Evolutionary conservation across 108 stramenopile genomes (phyloP).

Genomic region (Nannochloropsis gaditana): DNA sequence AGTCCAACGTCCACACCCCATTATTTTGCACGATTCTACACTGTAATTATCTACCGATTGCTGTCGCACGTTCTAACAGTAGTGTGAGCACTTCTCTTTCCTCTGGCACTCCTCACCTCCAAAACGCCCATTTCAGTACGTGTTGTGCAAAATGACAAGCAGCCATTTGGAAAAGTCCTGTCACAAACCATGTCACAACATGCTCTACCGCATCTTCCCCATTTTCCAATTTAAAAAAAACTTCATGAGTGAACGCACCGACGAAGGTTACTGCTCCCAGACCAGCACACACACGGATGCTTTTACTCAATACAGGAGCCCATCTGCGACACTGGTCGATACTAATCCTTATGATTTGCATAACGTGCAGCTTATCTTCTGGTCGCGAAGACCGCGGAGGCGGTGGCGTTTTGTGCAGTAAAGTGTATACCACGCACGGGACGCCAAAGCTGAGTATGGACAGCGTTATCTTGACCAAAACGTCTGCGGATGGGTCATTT

Average conservation of each 20-base stretch:
- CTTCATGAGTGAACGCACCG: not conserved
- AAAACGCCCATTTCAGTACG: not conserved
- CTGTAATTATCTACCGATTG: too few species aligned
- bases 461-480: not conserved
- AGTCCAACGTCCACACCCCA: too few species aligned
- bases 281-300: not conserved
- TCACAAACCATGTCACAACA: not conserved
- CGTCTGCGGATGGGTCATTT: not conserved
- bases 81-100: too few species aligned
- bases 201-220: not conserved
- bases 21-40: too few species aligned
- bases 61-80: too few species aligned
- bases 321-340: not conserved
- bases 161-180: not conserved
- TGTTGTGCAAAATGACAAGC: slow-evolving; percentile 8
- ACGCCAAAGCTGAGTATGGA: slow-evolving; percentile 1
- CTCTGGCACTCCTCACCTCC: not conserved
- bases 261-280: not conserved
- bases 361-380: not conserved
- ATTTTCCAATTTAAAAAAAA: not conserved
- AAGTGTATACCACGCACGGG: not conserved
- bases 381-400: not conserved
- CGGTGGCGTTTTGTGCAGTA: not conserved
- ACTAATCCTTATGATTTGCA: not conserved
- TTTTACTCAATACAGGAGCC: not conserved